Base-by-base conservation (phyloP, 257 asterid species). In the Jaltomata sinuosa region DNA sequence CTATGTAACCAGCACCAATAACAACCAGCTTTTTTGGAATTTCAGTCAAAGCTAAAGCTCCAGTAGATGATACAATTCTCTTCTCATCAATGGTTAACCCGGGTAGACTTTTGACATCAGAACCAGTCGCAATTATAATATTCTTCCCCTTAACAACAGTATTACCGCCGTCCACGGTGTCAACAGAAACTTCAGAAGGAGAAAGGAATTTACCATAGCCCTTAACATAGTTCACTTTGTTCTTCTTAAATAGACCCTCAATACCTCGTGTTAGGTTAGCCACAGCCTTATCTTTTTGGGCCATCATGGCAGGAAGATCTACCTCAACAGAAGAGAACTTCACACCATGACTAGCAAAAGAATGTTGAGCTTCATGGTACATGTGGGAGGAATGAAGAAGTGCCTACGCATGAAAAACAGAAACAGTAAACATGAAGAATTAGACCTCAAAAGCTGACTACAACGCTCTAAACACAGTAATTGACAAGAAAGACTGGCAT, bases 1-100 rank as follows among this genome's bases (percentile, higher is more conserved):
- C 99, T 65, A 94, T 97, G 83, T 97, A 97, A 19, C 98, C 99
- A 40, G 99, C 99, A n/a, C 99, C 99, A 52, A 97, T 92, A 76
- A 97, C 99, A 16, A 95, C 90, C 34, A 97, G 94, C 59, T 88
- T 97, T 83, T 93, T 95, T 1, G 99, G 99, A 61, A 96, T 45
- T 87, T 96, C 97, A 59, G 93, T 90, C 83, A 96, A 85, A 74
- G 95, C 89, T 52, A 90, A 85, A 82, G 91, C 91, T 36, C 92
- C 92, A 3, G 91, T 90, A 19, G 92, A 90, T 47, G 92, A 90
- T 16, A 90, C 91, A 84, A 90, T 90, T 87, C 87, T 88, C 84
- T 88, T 86, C 68, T 90, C 92, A 49, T 90, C 92, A 82, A 90
- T 90, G 85, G 91, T 85, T 27, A 90, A 57, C 18, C 91, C 92